Conservation (phyloP, 495 filamentous ascomycete genomes). For the Bacidia rubella region DNA sequence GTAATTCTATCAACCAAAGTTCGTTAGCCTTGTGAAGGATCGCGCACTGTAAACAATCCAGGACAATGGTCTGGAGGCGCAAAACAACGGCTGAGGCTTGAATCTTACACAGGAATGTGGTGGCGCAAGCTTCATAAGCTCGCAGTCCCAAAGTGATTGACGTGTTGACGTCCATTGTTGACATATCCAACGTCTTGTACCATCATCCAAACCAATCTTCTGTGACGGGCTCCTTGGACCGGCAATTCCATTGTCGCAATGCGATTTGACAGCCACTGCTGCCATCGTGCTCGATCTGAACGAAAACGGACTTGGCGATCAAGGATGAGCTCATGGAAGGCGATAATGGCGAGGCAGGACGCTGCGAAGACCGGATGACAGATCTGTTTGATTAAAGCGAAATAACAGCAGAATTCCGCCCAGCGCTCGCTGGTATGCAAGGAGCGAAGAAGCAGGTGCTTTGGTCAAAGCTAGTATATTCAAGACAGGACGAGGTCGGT, state of each 20-base stretch:
- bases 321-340: conserved; percentile 13
- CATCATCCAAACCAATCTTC: conserved; percentile 19
- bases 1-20: too few relatives aligned
- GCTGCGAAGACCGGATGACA: background rate
- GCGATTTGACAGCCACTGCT: conserved; percentile 16
- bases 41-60: conserved; percentile 13
- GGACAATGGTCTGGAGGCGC: background rate
- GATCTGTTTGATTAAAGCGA: background rate
- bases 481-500: background rate
- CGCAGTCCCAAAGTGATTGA: background rate
- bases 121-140: conserved; percentile 1
- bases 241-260: conserved; percentile 14
- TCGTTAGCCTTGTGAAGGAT: too few relatives aligned
- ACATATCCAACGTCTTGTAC: conserved; percentile 5
- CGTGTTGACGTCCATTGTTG: background rate
- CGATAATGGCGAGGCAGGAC: background rate
- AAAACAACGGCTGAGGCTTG: conserved; percentile 4
- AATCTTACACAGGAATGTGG: background rate
- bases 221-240: conserved; percentile 10
- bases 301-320: background rate
- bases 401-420: background rate
- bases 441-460: background rate
- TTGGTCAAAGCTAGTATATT: background rate
- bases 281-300: conserved; percentile 12
- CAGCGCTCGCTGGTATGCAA: background rate